phyloP scores from a whole-genome alignment of 345 rosid species.

The Ceriops decandra region DNA sequence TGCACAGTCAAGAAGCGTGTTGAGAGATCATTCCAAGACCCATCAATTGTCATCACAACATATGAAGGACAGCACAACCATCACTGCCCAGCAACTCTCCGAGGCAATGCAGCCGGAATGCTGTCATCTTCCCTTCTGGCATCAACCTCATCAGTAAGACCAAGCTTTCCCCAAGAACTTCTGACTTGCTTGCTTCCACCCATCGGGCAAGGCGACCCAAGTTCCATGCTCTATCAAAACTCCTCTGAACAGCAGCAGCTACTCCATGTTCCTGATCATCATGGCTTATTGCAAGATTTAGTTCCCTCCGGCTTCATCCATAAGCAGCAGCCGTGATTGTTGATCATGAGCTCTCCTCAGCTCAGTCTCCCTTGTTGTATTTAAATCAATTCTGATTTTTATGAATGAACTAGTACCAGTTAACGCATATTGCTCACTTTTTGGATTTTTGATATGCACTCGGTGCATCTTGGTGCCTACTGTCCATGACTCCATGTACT shows the following conservation, averaged over 20 bases:
- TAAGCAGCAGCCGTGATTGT: conserved; percentile 26
- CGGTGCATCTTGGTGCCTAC: background rate
- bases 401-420: background rate
- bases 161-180: conserved; percentile 28
- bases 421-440: background rate
- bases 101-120: conserved; percentile 54
- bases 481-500: background rate
- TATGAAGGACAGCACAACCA: conserved; percentile 93
- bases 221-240: conserved; percentile 15
- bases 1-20: conserved; percentile 87
- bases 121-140: conserved; percentile 32
- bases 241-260: conserved; percentile 17
- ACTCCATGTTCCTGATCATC: conserved; percentile 28
- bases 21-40: conserved; percentile 87
- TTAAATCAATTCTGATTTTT: background rate
- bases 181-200: conserved; percentile 23
- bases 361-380: background rate
- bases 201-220: conserved; percentile 3
- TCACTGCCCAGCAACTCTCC: conserved; percentile 59
- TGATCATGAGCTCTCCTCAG: too few species aligned
- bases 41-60: conserved; percentile 81
- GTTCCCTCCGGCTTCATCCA: conserved; percentile 27
- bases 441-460: background rate
- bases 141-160: conserved; percentile 15
- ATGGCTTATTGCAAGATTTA: conserved; percentile 35